Base-by-base conservation (phyloP, 164 flowering plant species). In the Tetracentron sinense region DNA sequence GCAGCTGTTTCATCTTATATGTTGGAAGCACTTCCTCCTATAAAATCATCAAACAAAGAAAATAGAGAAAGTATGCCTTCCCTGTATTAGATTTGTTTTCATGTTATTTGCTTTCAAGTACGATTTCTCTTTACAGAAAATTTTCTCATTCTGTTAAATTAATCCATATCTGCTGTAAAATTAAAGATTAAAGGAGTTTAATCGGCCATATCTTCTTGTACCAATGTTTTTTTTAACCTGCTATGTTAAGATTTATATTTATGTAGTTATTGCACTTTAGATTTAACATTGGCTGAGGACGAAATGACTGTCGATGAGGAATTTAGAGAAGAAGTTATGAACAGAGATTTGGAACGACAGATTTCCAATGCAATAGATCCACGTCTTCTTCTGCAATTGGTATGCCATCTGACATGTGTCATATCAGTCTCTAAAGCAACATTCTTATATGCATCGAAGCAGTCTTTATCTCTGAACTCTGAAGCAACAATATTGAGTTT, bases 351-450 rank as follows among this genome's bases (percentile, higher is more conserved):
- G 75, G 81, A 85, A 55, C 67, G 60, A 23, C 99, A 94, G 68
- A 94, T 94, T 51, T 72, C 75, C 22, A 79, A 74, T 73, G 88
- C 96, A 12, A 76, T 91, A 47, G 85, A 86, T 80, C 68, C 96
- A 20, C 81, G 82, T 50, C 83, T 94, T 78, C 92, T 94, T 72
- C 75, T 84, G 72, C 95, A 85, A 69, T 67, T 94, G n/a, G n/a
- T n/a, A n/a, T n/a, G n/a, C n/a, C n/a, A n/a, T n/a, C n/a, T 54
- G 4, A 22, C 46, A 20, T 33, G 30, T 55, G 30, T 52, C 21
- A n/a, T 44, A 27, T 54, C 48, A 23, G 55, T 47, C 46, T 56
- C 17, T 4, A 56, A 16, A 23, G 8, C 1, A 23, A 35, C 12
- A 38, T 38, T 12, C 14, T 38, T 8, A 8, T 38, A n/a, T 38